Base-by-base conservation (phyloP, 2,329 filamentous ascomycete genomes). In the Calonectria crousiana region DNA sequence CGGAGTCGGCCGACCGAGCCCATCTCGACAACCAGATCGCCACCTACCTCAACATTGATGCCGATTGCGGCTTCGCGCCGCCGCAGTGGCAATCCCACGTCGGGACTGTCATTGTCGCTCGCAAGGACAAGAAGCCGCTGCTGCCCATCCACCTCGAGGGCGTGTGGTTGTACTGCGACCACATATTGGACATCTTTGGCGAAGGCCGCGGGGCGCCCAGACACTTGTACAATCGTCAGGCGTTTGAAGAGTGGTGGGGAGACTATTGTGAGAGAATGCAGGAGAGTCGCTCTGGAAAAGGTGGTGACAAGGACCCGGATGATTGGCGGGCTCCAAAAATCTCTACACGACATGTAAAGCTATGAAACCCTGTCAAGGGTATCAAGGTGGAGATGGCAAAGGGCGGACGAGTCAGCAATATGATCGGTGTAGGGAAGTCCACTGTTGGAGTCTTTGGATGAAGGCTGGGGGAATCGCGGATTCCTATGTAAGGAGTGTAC, bases 1-100 rank as follows among this genome's bases (percentile, higher is more conserved):
- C 67, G 41, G 41, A 67, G 26, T 67, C 71, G 2, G 23, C 71
- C 20, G 68, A 69, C 47, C 56, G 56, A 16, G 68, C 72, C 68
- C 56, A 69, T 26, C 72, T 74, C 44, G 64, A 71, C 32, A 74
- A 74, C 58, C 36, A 74, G 23, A 64, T 71, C 20, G 20, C 47
- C 41, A 74, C 62, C 23, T 74, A 74, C 67, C 72, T 74, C 44
- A 67, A 73, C 49, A 74, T 74, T n/a, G 47, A 74, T 11, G 23
- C 38, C 10, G 65, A 71, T 2, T 65, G 38, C 10, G 69, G 72
- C 32, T 69, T 72, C 32, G 69, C 51, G 51, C 69, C 66, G 32
- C 69, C 52, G 28, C 30, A 10, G 6, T 74, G 73, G 73, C 73
- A 69, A 41, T 69, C 69, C 14, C 34, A 69, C 30, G 41, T 74